Evolutionary conservation across 2,329 filamentous ascomycete genomes (phyloP), one percentile per base, ranked within the genome.

Genomic region (Pochonia chlamydosporia): DNA sequence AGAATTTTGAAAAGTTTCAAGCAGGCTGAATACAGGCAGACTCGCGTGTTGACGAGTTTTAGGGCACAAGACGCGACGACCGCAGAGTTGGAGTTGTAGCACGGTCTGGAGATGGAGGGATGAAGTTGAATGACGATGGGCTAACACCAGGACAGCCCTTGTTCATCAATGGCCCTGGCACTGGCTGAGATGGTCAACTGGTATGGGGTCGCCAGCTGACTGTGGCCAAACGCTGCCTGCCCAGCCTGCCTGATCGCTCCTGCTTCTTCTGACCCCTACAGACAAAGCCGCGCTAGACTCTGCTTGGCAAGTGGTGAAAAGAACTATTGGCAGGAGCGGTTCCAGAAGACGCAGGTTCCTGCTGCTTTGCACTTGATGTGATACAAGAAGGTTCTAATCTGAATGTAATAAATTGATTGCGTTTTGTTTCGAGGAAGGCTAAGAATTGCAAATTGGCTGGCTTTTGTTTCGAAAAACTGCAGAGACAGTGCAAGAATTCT

Each of bases 111-210:
- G 25, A 43, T 33, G 40, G n/a, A 33, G 40, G 26, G 40, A 42
- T 20, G 25, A 42, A 42, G 40, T 42, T 42, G n/a, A 42, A 42
- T 11, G 40, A 25, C 10, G 40, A 28, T 16, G 40, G 18, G 40
- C 14, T 8, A 23, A 42, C 33, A 20, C 6, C 7, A 28, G 7
- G 26, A 13, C 26, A 28, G 5, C 13, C n/a, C 16, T 16, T 36
- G 16, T 16, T 20, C 33, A 3, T 5, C 20, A 36, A 14, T 33
- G 30, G 30, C 30, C 30, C 14, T n/a, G n/a, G n/a, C n/a, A n/a
- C n/a, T n/a, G n/a, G n/a, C n/a, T n/a, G n/a, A n/a, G n/a, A n/a
- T n/a, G n/a, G n/a, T n/a, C n/a, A n/a, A n/a, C n/a, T n/a, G n/a
- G n/a, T n/a, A n/a, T n/a, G n/a, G n/a, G n/a, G n/a, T n/a, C n/a